Percentiles rank a stretch among this genome's conserved stretches.
Evolutionary conservation across 768 basidiomycete species (phyloP).

Genomic region (Amanita pseudoporphyria): DNA sequence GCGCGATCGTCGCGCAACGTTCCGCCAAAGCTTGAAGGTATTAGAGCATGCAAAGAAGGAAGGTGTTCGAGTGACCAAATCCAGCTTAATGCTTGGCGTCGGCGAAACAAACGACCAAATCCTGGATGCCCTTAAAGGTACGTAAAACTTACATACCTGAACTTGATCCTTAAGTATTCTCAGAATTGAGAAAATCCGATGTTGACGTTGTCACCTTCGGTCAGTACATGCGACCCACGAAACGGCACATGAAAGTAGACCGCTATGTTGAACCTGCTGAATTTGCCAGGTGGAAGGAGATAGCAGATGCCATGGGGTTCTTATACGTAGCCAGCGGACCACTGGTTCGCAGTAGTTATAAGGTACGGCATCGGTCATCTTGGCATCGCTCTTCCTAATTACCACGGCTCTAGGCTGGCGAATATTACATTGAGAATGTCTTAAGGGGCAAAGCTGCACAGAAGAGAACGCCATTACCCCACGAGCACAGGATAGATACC

Average conservation of each 20-base stretch:
- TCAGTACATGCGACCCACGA: constrained; percentile 99
- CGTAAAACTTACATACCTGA: constrained; percentile 12
- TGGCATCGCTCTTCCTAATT: background rate
- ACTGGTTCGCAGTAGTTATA: constrained; percentile 92
- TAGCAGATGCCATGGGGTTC: constrained; percentile 93
- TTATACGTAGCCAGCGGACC: constrained; percentile 96
- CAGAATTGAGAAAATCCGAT: constrained; percentile 79
- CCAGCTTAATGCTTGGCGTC: constrained; percentile 97
- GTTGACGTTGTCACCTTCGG: constrained; percentile 99
- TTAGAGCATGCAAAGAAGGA: constrained; percentile 76
- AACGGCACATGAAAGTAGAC: constrained; percentile 98
- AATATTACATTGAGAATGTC: constrained; percentile 92
- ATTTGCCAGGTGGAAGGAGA: constrained; percentile 83
- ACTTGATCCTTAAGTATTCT: constrained; percentile 2
- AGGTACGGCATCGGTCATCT: constrained; percentile 41
- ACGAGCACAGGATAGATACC: constrained; percentile 7
- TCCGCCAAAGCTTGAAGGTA: constrained; percentile 75
- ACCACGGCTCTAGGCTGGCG: constrained; percentile 64
- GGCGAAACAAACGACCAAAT: constrained; percentile 85
- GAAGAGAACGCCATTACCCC: constrained; percentile 24
- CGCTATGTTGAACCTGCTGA: constrained; percentile 92
- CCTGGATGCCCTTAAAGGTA: constrained; percentile 73
- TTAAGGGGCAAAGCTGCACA: constrained; percentile 49
- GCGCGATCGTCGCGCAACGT: constrained; percentile 89
- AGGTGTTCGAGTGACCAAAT: constrained; percentile 88